Base-by-base conservation (phyloP, 176 grass and related monocot genomes). In the Oryza nivara region DNA sequence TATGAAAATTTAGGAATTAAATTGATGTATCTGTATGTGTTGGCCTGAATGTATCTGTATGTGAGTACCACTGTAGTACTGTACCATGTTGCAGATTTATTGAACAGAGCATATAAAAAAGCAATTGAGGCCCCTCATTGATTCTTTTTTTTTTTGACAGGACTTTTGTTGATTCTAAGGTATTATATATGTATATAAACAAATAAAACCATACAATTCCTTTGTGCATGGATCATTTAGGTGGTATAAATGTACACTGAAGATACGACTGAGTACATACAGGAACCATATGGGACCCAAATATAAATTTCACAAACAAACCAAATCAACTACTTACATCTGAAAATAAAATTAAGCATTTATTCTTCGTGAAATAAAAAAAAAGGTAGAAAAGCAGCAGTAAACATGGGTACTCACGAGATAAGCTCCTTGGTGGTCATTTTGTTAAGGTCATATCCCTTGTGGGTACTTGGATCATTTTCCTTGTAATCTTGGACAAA, bases 401-500 rank as follows among this genome's bases (percentile, higher is more conserved):
- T 60, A 71, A 88, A 63, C 34, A 79, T 54, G 22, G 68, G 61
- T 83, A 92, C 91, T 60, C 76, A 98, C 96, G 83, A 88, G 77
- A 98, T 98, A 30, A 98, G 91, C 85, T 95, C 85, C 86, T 87
- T 98, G 40, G 89, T 81, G 3, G 91, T 90, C 56, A 95, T 34
- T 84, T 82, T 93, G 41, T 74, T 93, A 68, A 98, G 91, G 69
- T 95, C 89, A 45, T 84, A 67, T 22, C 96, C 91, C 86, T 95
- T 92, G 65, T 98, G 96, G 40, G 96, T 93, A 46, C 87, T 98
- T 68, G 85, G 87, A 44, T 98, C 96, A 90, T 83, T 85, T 87
- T 95, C 93, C 68, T 86, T 86, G 76, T 93, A 95, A 89, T 93
- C 88, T 92, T 95, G 96, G 20, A 98, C 91, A 81, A 92, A 98